Conservation (phyloP, 2,329 filamentous ascomycete species). For the Zasmidium angulare region DNA sequence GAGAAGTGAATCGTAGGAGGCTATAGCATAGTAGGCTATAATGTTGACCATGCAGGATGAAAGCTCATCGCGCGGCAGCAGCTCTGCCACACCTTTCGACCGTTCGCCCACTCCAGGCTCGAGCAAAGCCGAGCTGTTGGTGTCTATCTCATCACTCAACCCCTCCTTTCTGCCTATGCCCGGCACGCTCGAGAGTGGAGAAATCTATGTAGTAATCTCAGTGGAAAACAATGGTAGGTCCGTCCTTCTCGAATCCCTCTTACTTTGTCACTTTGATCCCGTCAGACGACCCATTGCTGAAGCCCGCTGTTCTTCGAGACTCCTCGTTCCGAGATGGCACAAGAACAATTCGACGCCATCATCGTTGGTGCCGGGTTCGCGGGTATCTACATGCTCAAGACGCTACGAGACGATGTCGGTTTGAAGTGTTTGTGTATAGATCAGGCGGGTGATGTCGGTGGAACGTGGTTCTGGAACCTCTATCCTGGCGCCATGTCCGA, state of each 20-base stretch:
- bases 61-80: neutral
- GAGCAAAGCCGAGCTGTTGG: neutral
- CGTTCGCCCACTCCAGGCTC: neutral
- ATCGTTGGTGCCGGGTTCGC: constrained; percentile 33
- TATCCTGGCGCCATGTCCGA: constrained; percentile 34
- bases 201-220: too few relatives aligned
- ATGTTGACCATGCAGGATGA: too few relatives aligned
- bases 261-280: too few relatives aligned
- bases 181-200: neutral
- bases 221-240: too few relatives aligned
- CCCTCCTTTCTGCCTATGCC: neutral
- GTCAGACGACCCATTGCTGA: too few relatives aligned
- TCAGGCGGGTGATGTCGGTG: constrained; percentile 46
- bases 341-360: constrained; percentile 23
- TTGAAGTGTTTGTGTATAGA: constrained; percentile 36
- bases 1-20: too few relatives aligned
- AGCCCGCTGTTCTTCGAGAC: too few relatives aligned
- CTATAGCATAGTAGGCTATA: too few relatives aligned
- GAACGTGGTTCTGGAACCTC: constrained; percentile 36
- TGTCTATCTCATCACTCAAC: neutral
- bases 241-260: too few relatives aligned
- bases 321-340: neutral
- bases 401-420: constrained; percentile 19
- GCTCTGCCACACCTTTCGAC: neutral
- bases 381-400: constrained; percentile 25